Base-by-base conservation (phyloP, 768 basidiomycete genomes). In the Lactarius tabidus region DNA sequence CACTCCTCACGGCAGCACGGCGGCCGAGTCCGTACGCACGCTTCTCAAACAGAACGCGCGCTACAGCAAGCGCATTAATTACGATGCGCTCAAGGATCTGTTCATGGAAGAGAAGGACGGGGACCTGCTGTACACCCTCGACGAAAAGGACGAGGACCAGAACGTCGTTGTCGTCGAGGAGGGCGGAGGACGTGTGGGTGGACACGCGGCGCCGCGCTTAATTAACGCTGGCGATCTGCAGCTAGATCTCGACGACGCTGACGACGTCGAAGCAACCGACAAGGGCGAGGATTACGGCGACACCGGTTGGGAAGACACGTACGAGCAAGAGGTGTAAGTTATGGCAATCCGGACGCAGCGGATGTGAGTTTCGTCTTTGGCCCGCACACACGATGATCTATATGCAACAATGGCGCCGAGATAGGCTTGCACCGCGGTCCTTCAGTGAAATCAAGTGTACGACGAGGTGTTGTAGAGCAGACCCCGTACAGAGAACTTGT, bases 1-100 rank as follows among this genome's bases (percentile, higher is more conserved):
- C 0, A 90, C 85, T 8, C 85, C 86, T 0, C 81, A 84, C 57
- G 90, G 88, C 7, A 81, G 77, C 18, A 90, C 88, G 6, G 84
- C 89, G 0, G 90, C 89, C 23, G 91, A 93, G 70, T 86, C 89
- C 0, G 89, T 91, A 28, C 83, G 82, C 41, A 87, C 86, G 64
- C 81, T 95, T 39, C 80, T 94, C 70, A 89, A 90, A 79, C 92
- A 93, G 77, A 93, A 90, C 68, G 82, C 87, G 28, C 90, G 86
- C 72, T 94, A 95, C 76, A 93, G 91, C 77, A 92, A 92, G 72
- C 86, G 93, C 59, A 95, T 96, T 77, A 97, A 97, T 74, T 97
- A 96, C 74, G 89, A 91, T 70, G 93, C 91, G 0, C 84, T 95
- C 60, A 89, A 90, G 69, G 84, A 85, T 62, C 81, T 96, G 14